These are phyloP conservation scores for Zygotorulaspora danielsina DNA, from an alignment of 805 yeast genomes.

Conservation along the genomic window DNA sequence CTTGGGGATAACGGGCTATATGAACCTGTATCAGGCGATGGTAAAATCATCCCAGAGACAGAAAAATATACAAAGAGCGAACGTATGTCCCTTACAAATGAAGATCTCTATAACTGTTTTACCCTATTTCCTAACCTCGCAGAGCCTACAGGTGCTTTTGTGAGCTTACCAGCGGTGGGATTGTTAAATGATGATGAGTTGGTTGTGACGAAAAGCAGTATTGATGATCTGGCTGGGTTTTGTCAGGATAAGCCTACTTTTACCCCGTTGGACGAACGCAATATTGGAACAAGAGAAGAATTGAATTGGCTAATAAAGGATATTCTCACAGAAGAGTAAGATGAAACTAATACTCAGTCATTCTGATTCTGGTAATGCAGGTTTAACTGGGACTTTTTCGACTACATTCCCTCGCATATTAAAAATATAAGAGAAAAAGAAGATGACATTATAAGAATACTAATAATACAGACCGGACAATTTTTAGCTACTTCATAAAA, in stretches of 20 bases:
- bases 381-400: no score
- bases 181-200: conserved; percentile 54
- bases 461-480: neutral
- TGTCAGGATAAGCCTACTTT: conserved; percentile 32
- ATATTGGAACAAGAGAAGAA: conserved; percentile 61
- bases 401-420: no score
- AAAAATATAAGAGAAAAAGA: no score
- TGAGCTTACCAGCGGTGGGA: conserved; percentile 46
- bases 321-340: conserved; percentile 42
- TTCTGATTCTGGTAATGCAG: no score
- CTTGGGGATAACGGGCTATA: conserved; percentile 32
- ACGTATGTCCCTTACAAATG: conserved; percentile 46
- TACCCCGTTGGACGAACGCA: conserved; percentile 35
- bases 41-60: conserved; percentile 1
- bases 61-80: conserved; percentile 12
- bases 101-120: conserved; percentile 63
- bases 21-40: conserved; percentile 24
- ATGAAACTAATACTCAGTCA: neutral
- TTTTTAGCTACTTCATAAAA: neutral
- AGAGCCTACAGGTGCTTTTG: conserved; percentile 61
- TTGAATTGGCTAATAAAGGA: conserved; percentile 69
- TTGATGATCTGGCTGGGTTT: conserved; percentile 35
- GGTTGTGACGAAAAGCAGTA: conserved; percentile 30
- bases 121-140: conserved; percentile 61
- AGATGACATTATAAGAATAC: no score